Base-by-base conservation (phyloP, 768 basidiomycete genomes). In the Cytidiella melzeri region DNA sequence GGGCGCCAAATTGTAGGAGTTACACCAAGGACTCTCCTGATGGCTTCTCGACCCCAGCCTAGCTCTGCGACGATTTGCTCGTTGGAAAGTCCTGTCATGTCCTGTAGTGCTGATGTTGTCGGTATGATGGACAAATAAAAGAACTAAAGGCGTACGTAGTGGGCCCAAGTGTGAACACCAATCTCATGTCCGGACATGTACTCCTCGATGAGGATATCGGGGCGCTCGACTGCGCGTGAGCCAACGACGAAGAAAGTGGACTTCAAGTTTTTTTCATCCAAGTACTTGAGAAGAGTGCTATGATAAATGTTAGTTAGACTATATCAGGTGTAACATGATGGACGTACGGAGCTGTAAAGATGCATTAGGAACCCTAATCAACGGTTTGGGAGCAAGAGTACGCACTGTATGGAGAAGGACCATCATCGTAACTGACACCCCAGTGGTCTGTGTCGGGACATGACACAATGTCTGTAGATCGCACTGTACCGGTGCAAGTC, bases 211-310 rank as follows among this genome's bases (percentile, higher is more conserved):
- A 97, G 73, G 51, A 92, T 77, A 12, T 70, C 61, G 11, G 93
- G 86, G 43, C 81, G 76, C 48, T 90, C 86, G 53, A 94, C 75
- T 48, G 87, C 84, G 51, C 93, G 88, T 38, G 86, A 88, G 45
- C 88, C 88, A 2, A 91, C 82, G 41, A 91, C 82, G 72, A 96
- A 98, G 76, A 97, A 97, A 2, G 95, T 97, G 5, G 92, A 80
- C 9, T 63, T 69, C 54, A 95, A 60, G 28, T 80, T 65, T 61
- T 87, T 75, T 49, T 77, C 62, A 26, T 73, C 61, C 30, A 96
- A 73, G 65, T 79, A 95, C 47, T 83, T 73, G 47, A 96, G 77
- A 5, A 97, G 68, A 62, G 77, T 71, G 69, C 89, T 74, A 62
- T 7, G n/a, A n/a, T n/a, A n/a, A n/a, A n/a, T n/a, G n/a, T n/a